phyloP scores from a whole-genome alignment of 2,329 filamentous ascomycete genomes.

The Exophiala viscosa region DNA sequence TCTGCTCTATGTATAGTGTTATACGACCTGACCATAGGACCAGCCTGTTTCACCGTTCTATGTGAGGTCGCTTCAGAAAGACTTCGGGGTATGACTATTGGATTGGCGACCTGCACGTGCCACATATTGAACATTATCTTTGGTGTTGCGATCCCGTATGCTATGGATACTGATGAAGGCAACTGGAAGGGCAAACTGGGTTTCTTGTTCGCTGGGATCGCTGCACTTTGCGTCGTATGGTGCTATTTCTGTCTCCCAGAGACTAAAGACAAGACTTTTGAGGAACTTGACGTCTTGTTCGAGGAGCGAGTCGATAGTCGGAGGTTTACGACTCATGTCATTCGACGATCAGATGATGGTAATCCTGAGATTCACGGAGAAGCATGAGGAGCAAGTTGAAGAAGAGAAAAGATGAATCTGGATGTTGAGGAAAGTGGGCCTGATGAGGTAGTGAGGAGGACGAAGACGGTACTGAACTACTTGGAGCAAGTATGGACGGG shows the following conservation, averaged over 20 bases:
- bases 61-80: slow-evolving; percentile 52
- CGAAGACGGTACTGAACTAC: too few species aligned
- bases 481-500: too few species aligned
- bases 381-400: too few species aligned
- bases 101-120: not conserved
- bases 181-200: not conserved
- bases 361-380: too few species aligned
- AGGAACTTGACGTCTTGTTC: slow-evolving; percentile 31
- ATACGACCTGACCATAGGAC: slow-evolving; percentile 54
- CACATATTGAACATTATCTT: not conserved
- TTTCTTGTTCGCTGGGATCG: not conserved
- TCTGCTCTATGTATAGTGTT: slow-evolving; percentile 44
- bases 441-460: too few species aligned
- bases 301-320: slow-evolving; percentile 3
- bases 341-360: too few species aligned
- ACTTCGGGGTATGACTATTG: slow-evolving; percentile 31
- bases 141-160: not conserved
- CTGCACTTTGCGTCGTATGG: not conserved
- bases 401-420: too few species aligned
- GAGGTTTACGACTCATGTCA: not conserved
- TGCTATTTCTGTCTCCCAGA: slow-evolving; percentile 28
- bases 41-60: slow-evolving; percentile 52
- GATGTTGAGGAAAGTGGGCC: too few species aligned
- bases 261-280: slow-evolving; percentile 24
- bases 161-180: not conserved